These are phyloP conservation scores for Schrenkiella parvula DNA, from an alignment of 345 rosid species.

Conservation along the genomic window DNA sequence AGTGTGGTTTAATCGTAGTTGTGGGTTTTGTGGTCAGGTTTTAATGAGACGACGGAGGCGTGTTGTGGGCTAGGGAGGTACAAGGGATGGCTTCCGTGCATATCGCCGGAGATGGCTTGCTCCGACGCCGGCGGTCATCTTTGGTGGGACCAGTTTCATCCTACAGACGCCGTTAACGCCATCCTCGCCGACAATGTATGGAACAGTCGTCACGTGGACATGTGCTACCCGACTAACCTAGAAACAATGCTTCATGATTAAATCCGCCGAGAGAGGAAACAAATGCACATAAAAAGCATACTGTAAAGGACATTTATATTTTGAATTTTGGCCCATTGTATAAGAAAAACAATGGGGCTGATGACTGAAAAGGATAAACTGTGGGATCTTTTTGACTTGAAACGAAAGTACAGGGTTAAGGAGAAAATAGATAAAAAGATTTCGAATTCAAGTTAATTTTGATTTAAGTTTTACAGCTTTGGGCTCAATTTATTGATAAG, in stretches of 20 bases:
- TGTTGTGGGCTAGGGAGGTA: slow-evolving; percentile 86
- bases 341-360: not conserved
- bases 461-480: not conserved
- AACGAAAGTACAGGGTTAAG: not conserved
- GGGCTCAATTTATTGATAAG: not conserved
- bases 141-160: slow-evolving; percentile 98
- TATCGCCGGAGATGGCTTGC: slow-evolving; percentile 82
- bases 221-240: slow-evolving; percentile 75
- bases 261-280: not conserved
- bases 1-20: not conserved
- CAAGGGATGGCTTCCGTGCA: slow-evolving; percentile 80
- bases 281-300: not conserved
- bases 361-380: not conserved
- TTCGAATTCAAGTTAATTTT: not conserved
- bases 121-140: slow-evolving; percentile 53
- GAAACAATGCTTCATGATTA: slow-evolving; percentile 43
- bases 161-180: slow-evolving; percentile 75
- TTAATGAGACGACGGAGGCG: slow-evolving; percentile 65
- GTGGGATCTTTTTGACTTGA: not conserved
- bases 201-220: slow-evolving; percentile 68
- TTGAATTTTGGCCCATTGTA: not conserved
- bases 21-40: slow-evolving; percentile 43
- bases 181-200: slow-evolving; percentile 87
- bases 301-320: slow-evolving; percentile 5
- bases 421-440: not conserved